phyloP scores from a whole-genome alignment of 1,139 yeast genomes.

The Magnusiomyces sp. region DNA sequence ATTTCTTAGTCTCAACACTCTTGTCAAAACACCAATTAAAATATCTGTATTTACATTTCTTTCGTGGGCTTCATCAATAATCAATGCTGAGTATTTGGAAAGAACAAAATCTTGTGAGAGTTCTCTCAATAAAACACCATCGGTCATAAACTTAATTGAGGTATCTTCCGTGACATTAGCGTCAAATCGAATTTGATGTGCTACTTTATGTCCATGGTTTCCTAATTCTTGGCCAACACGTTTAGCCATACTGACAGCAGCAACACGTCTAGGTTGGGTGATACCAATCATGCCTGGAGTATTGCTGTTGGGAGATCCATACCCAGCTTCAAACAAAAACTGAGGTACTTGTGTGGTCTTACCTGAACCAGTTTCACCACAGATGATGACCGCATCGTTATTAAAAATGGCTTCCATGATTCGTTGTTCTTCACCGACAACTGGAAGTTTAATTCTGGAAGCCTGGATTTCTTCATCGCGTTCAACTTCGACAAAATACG shows the following conservation, averaged over 20 bases:
- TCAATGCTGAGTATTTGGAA: slow-evolving; percentile 71
- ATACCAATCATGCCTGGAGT: slow-evolving; percentile 91
- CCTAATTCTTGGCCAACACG: slow-evolving; percentile 84
- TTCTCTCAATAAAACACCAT: slow-evolving; percentile 91
- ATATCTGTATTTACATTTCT: slow-evolving; percentile 94
- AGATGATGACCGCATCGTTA: slow-evolving; percentile 80
- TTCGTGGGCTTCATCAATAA: slow-evolving; percentile 98
- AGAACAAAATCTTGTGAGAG: slow-evolving; percentile 81
- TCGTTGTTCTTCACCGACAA: slow-evolving; percentile 80
- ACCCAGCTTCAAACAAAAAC: slow-evolving; percentile 82
- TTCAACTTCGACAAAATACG: slow-evolving; percentile 59
- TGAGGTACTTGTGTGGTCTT: slow-evolving; percentile 97
- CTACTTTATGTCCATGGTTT: slow-evolving; percentile 66
- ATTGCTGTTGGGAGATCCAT: slow-evolving; percentile 55
- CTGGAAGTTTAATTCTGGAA: slow-evolving; percentile 70
- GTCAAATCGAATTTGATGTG: slow-evolving; percentile 88
- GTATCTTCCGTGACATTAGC: slow-evolving; percentile 62
- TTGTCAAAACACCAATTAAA: slow-evolving; percentile 84
- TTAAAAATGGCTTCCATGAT: slow-evolving; percentile 96
- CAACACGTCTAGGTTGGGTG: slow-evolving; percentile 97
- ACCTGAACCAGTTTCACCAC: slow-evolving; percentile 99
- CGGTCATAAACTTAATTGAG: slow-evolving; percentile 92
- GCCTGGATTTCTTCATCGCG: slow-evolving; percentile 59
- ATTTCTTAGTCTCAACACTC: slow-evolving; percentile 67
- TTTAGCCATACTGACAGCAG: slow-evolving; percentile 94